These are phyloP conservation scores for Penstemon davidsonii DNA, from an alignment of 257 asterid genomes.

Conservation along the genomic window DNA sequence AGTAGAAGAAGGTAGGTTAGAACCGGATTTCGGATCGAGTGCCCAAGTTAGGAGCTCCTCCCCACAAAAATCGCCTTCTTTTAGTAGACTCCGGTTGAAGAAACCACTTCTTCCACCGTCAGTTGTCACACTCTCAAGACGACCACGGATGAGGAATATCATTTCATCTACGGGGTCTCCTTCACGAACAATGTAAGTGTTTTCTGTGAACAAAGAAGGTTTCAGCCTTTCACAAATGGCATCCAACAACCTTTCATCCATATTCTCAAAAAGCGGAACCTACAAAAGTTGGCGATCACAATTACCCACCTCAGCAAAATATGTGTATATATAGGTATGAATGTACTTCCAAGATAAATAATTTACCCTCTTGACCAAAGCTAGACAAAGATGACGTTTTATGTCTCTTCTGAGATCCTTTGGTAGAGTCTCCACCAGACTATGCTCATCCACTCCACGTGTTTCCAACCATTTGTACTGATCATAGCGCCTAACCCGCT, in stretches of 20 bases:
- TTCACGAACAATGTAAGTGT: slow-evolving; percentile 82
- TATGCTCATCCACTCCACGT: slow-evolving; percentile 93
- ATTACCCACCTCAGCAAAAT: neutral
- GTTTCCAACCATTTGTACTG: slow-evolving; percentile 98
- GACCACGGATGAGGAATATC: slow-evolving; percentile 95
- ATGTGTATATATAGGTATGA: neutral
- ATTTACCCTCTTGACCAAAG: slow-evolving; percentile 86
- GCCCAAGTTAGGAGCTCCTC: slow-evolving; percentile 99
- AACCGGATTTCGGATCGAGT: slow-evolving; percentile 80
- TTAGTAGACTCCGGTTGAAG: slow-evolving; percentile 75
- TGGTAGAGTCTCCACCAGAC: slow-evolving; percentile 79
- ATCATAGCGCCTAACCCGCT: slow-evolving; percentile 90
- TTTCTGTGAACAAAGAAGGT: slow-evolving; percentile 85
- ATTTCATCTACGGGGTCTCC: slow-evolving; percentile 98
- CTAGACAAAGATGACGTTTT: slow-evolving; percentile 96
- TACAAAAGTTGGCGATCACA: slow-evolving; percentile 30
- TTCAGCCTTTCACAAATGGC: slow-evolving; percentile 92
- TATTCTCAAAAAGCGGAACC: slow-evolving; percentile 93
- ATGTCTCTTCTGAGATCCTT: slow-evolving; percentile 95
- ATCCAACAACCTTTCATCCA: slow-evolving; percentile 93
- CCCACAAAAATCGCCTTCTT: slow-evolving; percentile 93
- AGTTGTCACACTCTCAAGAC: slow-evolving; percentile 89
- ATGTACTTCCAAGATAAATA: slow-evolving; percentile 1
- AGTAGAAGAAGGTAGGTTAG: slow-evolving; percentile 88
- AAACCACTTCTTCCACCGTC: slow-evolving; percentile 97